Percentiles rank a stretch among this genome's conserved stretches.
Evolutionary conservation across 2,329 filamentous ascomycete species (phyloP).

Genomic region (Alternaria sp.): DNA sequence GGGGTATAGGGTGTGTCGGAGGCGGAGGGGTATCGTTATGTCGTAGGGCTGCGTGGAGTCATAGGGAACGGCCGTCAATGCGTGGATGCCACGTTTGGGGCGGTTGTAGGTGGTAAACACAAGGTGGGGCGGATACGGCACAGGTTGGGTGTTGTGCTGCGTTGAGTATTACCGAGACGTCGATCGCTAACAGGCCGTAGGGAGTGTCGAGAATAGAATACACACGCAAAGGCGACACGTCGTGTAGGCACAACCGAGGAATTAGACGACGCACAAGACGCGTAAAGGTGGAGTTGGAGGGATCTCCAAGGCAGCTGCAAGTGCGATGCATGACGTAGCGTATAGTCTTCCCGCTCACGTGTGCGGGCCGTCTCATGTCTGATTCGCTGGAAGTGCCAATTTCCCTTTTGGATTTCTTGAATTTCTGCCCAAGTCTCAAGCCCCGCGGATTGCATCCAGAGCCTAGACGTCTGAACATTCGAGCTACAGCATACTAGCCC

Average conservation of each 20-base stretch:
- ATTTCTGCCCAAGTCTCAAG: slow-evolving; percentile 11
- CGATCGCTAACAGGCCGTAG: slow-evolving; percentile 16
- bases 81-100: slow-evolving; percentile 19
- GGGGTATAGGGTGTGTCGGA: slow-evolving; percentile 23
- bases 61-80: slow-evolving; percentile 34
- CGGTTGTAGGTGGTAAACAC: slow-evolving; percentile 36
- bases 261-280: slow-evolving; percentile 29
- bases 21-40: slow-evolving; percentile 33
- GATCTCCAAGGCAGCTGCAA: slow-evolving; percentile 45
- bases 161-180: slow-evolving; percentile 22
- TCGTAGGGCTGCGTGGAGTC: slow-evolving; percentile 39
- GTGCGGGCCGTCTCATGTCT: slow-evolving; percentile 28
- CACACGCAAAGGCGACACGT: slow-evolving; percentile 23
- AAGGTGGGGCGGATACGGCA: slow-evolving; percentile 23
- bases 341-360: slow-evolving; percentile 30
- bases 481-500: not conserved
- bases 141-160: slow-evolving; percentile 28
- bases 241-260: slow-evolving; percentile 17
- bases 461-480: not conserved
- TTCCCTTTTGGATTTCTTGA: slow-evolving; percentile 18
- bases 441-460: slow-evolving; percentile 3
- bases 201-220: slow-evolving; percentile 29
- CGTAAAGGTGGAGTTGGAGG: slow-evolving; percentile 25
- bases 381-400: slow-evolving; percentile 29
- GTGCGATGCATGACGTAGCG: slow-evolving; percentile 45